Percentiles rank a stretch among this genome's conserved stretches.
Evolutionary conservation across 108 stramenopile species (phyloP).

Genomic region (Pelagomonas calceolata): DNA sequence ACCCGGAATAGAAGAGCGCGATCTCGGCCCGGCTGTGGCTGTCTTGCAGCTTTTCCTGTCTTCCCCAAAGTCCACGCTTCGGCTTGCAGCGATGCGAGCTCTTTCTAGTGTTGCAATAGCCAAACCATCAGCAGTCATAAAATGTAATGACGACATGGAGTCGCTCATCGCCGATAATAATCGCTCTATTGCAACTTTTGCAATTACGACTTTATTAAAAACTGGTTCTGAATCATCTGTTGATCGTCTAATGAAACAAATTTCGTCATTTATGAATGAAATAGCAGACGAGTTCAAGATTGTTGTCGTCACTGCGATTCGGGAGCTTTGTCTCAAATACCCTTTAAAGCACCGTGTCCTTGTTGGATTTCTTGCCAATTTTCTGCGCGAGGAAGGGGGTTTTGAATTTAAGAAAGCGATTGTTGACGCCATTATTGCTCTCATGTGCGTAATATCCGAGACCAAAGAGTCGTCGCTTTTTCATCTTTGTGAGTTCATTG

Average conservation of each 20-base stretch:
- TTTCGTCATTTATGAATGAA: constrained; percentile 91
- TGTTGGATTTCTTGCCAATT: constrained; percentile 78
- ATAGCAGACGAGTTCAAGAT: constrained; percentile 99
- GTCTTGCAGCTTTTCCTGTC: constrained; percentile 89
- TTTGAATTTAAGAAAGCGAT: constrained; percentile 86
- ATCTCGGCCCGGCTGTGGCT: constrained; percentile 84
- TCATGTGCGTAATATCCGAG: constrained; percentile 73
- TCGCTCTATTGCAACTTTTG: constrained; percentile 90
- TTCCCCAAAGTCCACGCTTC: constrained; percentile 79
- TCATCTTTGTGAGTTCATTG: constrained; percentile 94
- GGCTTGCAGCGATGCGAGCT: constrained; percentile 87
- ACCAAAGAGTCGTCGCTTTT: constrained; percentile 69
- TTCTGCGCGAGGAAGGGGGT: constrained; percentile 85
- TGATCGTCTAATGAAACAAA: constrained; percentile 93
- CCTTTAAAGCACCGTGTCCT: constrained; percentile 77
- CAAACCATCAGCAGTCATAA: constrained; percentile 82
- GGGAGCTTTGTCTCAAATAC: constrained; percentile 76
- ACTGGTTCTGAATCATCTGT: constrained; percentile 88
- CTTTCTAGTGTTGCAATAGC: constrained; percentile 76
- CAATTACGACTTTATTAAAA: constrained; percentile 97
- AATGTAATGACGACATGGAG: constrained; percentile 98
- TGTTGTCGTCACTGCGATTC: constrained; percentile 71
- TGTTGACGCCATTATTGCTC: constrained; percentile 64
- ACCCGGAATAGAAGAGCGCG: constrained; percentile 77
- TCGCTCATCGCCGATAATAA: constrained; percentile 85